Base-by-base conservation (phyloP, 352 stramenopile genomes). In the Phytophthora gonapodyides region DNA sequence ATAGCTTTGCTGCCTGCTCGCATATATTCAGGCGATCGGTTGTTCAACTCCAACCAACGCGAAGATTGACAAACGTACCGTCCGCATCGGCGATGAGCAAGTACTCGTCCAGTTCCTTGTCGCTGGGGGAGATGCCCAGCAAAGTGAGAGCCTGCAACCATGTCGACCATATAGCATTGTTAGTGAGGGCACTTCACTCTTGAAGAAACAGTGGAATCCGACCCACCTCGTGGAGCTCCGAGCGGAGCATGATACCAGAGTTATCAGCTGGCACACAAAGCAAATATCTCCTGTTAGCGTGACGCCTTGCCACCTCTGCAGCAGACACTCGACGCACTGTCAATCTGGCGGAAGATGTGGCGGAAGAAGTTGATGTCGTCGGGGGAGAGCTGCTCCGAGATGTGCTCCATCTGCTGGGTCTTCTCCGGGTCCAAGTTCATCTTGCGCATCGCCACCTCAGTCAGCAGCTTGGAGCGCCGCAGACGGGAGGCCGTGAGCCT, bases 61-160 rank as follows among this genome's bases (percentile, higher is more conserved):
- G 34, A 44, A 44, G 17, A 49, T 19, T 35, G 33, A 37, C 2
- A 1, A 8, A 59, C 43, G 31, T 31, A 74, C 70, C 76, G 34
- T 87, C 79, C 21, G 79, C 79, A 40, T 88, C 79, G 6, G 79
- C 79, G 19, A 88, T 71, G 36, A 87, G 70, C 51, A 88, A 55
- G 40, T 87, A 87, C 47, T 88, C 79, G 45, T 88, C 75, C 15
- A 88, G 76, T 35, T 87, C 80, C 55, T 87, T 87, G 61, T 89
- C 77, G 2, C 75, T 83, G 12, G 73, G 70, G 12, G 75, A 78
- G 30, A 89, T 84, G 6, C 80, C 80, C 5, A 89, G 55, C 27
- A 87, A 47, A 6, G 68, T 87, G 2, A 89, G 65, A 13, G 70
- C 80, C 75, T 83, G 36, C 6, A 33, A 21, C 6, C 27, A 31